Conservation (phyloP, 306 rosid species). For the Lupinus albus region DNA sequence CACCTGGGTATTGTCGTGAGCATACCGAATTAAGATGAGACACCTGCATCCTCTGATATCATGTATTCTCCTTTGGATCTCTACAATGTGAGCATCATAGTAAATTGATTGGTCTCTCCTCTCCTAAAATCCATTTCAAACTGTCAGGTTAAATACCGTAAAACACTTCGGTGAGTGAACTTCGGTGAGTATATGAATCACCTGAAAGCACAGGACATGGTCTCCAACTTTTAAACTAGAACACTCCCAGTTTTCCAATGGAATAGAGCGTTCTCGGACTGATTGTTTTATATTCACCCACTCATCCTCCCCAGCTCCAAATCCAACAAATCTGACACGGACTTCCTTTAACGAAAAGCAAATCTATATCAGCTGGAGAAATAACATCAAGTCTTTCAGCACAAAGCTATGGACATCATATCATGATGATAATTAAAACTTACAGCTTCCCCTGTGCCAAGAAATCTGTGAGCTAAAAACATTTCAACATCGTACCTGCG, state of each 20-base stretch:
- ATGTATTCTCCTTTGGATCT: constrained; percentile 81
- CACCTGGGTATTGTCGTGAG: constrained; percentile 80
- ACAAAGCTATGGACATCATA: constrained; percentile 22
- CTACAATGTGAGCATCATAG: constrained; percentile 79
- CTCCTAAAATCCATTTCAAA: constrained; percentile 56
- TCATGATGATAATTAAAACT: constrained; percentile 41
- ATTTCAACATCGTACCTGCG: constrained; percentile 91
- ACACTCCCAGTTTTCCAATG: constrained; percentile 77
- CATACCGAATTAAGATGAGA: constrained; percentile 69
- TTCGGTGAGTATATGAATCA: constrained; percentile 42
- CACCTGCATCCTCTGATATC: constrained; percentile 98
- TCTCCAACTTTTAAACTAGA: constrained; percentile 70
- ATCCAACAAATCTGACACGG: constrained; percentile 86
- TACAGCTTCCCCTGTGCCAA: constrained; percentile 80
- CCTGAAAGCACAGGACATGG: constrained; percentile 88
- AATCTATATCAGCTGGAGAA: constrained; percentile 46
- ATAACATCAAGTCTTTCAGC: constrained; percentile 26
- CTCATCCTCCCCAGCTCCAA: constrained; percentile 92
- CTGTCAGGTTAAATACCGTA: constrained; percentile 29
- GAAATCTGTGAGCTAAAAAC: constrained; percentile 71
- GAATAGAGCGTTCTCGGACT: constrained; percentile 84
- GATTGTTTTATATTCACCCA: constrained; percentile 72
- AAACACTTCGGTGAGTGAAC: constrained; percentile 1
- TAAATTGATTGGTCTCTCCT: constrained; percentile 83
- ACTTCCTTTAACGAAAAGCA: constrained; percentile 86